Evolutionary conservation across 352 stramenopile species (phyloP).

Genomic region (Phytopythium vexans): DNA sequence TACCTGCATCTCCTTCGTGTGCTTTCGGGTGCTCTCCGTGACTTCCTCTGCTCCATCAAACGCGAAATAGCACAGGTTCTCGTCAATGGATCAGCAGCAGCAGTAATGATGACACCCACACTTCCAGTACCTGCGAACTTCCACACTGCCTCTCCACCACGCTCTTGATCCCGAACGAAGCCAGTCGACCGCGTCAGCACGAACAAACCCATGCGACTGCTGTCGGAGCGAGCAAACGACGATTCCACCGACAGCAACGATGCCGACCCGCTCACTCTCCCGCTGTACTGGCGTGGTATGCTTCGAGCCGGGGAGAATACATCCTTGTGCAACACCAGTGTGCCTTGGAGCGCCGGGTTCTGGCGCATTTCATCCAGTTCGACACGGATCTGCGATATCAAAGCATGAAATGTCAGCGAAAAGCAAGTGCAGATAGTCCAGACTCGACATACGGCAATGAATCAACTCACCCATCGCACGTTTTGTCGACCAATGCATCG

Average conservation of each 20-base stretch:
- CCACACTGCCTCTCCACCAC: not conserved
- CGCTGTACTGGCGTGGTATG: not conserved
- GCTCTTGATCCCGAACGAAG: conserved; percentile 28
- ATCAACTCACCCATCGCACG: conserved; percentile 37
- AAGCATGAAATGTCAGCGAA: no score
- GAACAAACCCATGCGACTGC: conserved; percentile 21
- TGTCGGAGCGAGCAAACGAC: conserved; percentile 21
- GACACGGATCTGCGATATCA: not conserved
- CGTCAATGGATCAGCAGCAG: not conserved
- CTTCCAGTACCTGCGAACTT: conserved; percentile 4
- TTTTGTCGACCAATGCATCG: conserved; percentile 34
- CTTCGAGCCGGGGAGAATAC: not conserved
- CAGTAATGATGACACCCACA: no score
- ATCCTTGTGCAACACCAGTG: conserved; percentile 3
- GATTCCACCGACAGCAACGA: conserved; percentile 17
- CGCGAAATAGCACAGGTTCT: not conserved
- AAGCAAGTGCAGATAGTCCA: not conserved
- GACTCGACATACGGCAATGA: not conserved
- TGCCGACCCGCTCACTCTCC: not conserved
- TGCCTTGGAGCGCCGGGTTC: conserved; percentile 1
- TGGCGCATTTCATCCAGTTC: conserved; percentile 1
- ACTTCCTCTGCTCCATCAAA: conserved; percentile 3
- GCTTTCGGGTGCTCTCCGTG: not conserved
- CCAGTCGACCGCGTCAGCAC: conserved; percentile 22
- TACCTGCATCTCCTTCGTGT: conserved; percentile 3